Conservation (phyloP, 768 basidiomycete species). For the Termitomyces eurrhizus region DNA sequence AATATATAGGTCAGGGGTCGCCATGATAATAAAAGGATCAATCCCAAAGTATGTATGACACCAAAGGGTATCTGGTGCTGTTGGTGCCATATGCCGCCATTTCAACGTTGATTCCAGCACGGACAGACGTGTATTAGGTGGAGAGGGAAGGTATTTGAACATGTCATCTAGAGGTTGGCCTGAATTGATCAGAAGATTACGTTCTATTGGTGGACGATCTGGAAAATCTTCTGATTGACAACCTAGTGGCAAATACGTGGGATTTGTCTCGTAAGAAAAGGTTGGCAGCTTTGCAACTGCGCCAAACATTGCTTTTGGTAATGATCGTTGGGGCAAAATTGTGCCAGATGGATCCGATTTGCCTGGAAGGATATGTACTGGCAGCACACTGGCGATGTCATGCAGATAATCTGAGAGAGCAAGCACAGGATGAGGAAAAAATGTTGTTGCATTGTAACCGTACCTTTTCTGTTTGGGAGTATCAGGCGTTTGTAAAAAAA, state of each 20-base stretch:
- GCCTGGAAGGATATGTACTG: constrained; percentile 88
- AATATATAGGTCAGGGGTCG: constrained; percentile 87
- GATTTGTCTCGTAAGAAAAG: constrained; percentile 85
- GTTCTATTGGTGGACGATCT: constrained; percentile 25
- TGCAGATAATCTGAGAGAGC: constrained; percentile 65
- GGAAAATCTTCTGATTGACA: constrained; percentile 22
- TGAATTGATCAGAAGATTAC: constrained; percentile 77
- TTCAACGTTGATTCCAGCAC: constrained; percentile 76
- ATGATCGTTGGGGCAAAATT: constrained; percentile 89
- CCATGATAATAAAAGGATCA: constrained; percentile 90
- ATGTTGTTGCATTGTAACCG: constrained; percentile 59
- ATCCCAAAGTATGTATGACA: constrained; percentile 87
- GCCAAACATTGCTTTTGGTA: constrained; percentile 91
- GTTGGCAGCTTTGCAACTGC: constrained; percentile 51
- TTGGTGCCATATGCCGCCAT: constrained; percentile 98
- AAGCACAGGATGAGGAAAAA: constrained; percentile 73
- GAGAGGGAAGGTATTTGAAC: constrained; percentile 83
- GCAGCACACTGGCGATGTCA: constrained; percentile 74
- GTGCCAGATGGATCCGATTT: constrained; percentile 82
- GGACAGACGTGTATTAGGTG: constrained; percentile 65
- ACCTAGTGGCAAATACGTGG: constrained; percentile 72
- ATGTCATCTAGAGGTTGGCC: constrained; percentile 96
- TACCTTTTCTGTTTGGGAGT: constrained; percentile 49
- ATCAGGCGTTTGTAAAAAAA: constrained; percentile 3
- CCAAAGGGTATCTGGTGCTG: constrained; percentile 98